Conservation (phyloP, 805 yeast species). For the Cyberlindnera lachancei region DNA sequence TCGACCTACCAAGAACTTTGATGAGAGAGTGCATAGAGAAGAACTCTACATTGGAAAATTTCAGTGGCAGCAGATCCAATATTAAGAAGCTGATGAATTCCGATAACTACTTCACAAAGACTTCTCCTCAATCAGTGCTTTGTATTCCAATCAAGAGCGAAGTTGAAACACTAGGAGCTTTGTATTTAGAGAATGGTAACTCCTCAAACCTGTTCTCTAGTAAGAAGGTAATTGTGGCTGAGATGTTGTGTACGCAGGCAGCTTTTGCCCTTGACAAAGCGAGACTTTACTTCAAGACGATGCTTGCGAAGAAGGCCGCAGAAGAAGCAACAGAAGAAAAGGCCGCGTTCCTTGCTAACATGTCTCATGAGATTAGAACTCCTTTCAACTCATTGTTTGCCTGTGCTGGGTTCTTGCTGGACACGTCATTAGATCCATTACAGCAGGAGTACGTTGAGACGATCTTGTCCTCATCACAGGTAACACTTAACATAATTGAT, state of each 20-base stretch:
- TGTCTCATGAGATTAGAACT: conserved; percentile 81
- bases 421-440: conserved; percentile 78
- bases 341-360: conserved; percentile 80
- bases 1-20: conserved; percentile 30
- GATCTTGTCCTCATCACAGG: conserved; percentile 81
- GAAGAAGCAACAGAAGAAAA: conserved; percentile 82
- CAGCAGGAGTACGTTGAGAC: conserved; percentile 84
- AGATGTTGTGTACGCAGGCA: conserved; percentile 42
- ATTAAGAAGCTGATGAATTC: conserved; percentile 28
- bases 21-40: conserved; percentile 31
- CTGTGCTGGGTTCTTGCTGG: conserved; percentile 81
- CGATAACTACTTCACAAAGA: conserved; percentile 34
- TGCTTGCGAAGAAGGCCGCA: conserved; percentile 78
- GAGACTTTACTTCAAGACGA: conserved; percentile 39
- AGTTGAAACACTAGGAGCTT: conserved; percentile 34
- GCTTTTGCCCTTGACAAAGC: conserved; percentile 45
- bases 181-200: conserved; percentile 34
- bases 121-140: conserved; percentile 28
- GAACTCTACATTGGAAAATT: conserved; percentile 30
- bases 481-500: conserved; percentile 76
- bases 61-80: conserved; percentile 25
- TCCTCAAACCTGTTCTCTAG: conserved; percentile 23
- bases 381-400: conserved; percentile 91
- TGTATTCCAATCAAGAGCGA: conserved; percentile 41
- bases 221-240: conserved; percentile 32